Conservation (phyloP, 116 monocot species). For the Zostera marina region DNA sequence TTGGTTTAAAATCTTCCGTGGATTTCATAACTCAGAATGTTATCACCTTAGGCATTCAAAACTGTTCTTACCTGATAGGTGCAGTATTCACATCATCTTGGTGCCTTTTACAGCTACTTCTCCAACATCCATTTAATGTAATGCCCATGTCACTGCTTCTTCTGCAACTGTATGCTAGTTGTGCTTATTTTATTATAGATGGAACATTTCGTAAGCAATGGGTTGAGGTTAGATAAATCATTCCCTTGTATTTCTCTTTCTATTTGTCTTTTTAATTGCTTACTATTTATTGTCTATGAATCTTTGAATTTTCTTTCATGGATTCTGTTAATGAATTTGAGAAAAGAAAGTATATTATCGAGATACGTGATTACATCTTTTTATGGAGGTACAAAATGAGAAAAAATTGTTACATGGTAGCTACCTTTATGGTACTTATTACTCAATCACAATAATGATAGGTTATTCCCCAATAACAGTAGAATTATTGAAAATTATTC, state of each 20-base stretch:
- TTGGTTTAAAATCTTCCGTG: conserved; percentile 4
- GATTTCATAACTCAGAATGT: not conserved
- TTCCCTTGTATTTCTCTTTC: not conserved
- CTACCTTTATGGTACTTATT: too few species aligned
- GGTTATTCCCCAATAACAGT: too few species aligned
- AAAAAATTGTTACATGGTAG: too few species aligned
- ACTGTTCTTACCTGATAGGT: conserved; percentile 44
- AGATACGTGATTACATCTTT: too few species aligned
- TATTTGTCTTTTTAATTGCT: not conserved
- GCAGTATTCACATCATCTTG: conserved; percentile 37
- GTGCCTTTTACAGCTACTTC: conserved; percentile 83
- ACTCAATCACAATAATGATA: too few species aligned
- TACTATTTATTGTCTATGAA: too few species aligned
- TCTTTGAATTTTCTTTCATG: too few species aligned
- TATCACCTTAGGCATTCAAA: conserved; percentile 13
- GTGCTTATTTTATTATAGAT: conserved; percentile 38
- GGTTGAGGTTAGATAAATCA: conserved; percentile 45
- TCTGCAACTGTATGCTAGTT: conserved; percentile 36
- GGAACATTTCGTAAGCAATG: conserved; percentile 24
- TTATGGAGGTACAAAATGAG: too few species aligned
- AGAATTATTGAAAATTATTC: too few species aligned
- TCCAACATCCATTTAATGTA: conserved; percentile 71
- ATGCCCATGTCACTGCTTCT: conserved; percentile 50
- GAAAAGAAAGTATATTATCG: too few species aligned
- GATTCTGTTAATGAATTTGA: too few species aligned